Evolutionary conservation across 2,329 filamentous ascomycete species (phyloP), one percentile per base, ranked within the genome.

Genomic region (Zymoseptoria brevis): DNA sequence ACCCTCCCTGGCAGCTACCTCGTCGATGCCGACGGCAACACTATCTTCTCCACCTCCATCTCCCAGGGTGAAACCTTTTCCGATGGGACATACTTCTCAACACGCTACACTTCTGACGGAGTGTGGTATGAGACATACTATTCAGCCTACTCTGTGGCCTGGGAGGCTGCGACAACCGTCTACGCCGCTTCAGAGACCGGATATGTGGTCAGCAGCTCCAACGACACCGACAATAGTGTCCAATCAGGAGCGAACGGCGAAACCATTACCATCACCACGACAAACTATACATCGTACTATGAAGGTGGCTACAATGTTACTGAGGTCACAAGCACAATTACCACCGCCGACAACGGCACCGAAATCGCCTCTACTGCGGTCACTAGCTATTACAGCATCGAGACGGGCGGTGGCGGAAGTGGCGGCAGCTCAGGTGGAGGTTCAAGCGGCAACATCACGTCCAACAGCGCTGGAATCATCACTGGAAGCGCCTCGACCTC

Each of bases 91-190:
- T 64, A 54, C 5, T 73, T 63, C 57, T 69, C 68, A 7, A 71
- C 68, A 9, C 68, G 67, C 57, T 60, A 59, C 54, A 65, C 61
- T 16, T 29, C 54, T 16, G 62, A 65, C 53, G 67, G 67, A 11
- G 57, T 56, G n/a, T 72, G 71, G 69, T 71, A 68, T 58, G 64
- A 54, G 21, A 55, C 66, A 7, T 72, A 69, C 58, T 72, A 65
- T 56, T 69, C 63, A 11, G 58, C 68, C 3, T 73, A 59, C 53
- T 68, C 62, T 8, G 56, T 65, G 11, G 64, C 65, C 16, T 73
- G 69, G 69, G 57, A 66, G 7, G 64, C 68, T 5, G 64, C 67
- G 5, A 68, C 69, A 1, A 69, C 69, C 1, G 64, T 68, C 8
- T 68, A 67, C 24, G 64, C 60, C 5, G 62, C 62, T 24, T 62